Base-by-base conservation (phyloP, 1,284 basidiomycete genomes). In the Papiliotrema flavescens region DNA sequence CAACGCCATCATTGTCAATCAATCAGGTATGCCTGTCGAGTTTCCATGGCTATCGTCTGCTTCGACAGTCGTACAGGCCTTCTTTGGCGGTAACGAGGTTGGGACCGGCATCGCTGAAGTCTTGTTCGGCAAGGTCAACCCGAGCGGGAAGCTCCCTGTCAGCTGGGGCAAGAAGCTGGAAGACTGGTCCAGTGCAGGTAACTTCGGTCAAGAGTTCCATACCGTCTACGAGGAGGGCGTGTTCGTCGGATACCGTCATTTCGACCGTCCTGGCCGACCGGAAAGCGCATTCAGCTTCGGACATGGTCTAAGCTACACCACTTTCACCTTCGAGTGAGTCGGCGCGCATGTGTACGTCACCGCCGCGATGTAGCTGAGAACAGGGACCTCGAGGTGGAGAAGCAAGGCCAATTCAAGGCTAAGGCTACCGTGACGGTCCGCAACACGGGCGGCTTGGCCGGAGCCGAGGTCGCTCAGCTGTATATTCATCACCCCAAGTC, bases 21-120 rank as follows among this genome's bases (percentile, higher is more conserved):
- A 84, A 64, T 80, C 80, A 9, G 75, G 75, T 5, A 71, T 62
- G 51, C 71, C 73, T 0, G 65, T 82, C 52, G 66, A 77, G 39
- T 79, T 84, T 74, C 81, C 82, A 11, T 84, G 83, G 83, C 62
- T 80, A 37, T 65, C 78, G 13, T 58, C 79, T 39, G 78, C 78
- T 2, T 56, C 64, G n/a, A 79, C 81, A 0, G 57, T 83, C 9
- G 51, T 83, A 23, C 81, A 82, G 75, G 79, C 81, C 15, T 83
- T 81, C 64, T 83, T 81, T 59, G 81, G 81, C 13, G 83, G 83
- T 3, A 83, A 85, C 65, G 82, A 82, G 61, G 67, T 79, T 22
- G 83, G 83, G 32, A 35, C 42, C 17, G 55, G 17, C 43, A 52
- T 45, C 35, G 53, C 60, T 73, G 64, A 28, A 63, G 78, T 82